Conservation (phyloP, 371 early-diverging fungal genomes). For the Haplosporangium sp. region DNA sequence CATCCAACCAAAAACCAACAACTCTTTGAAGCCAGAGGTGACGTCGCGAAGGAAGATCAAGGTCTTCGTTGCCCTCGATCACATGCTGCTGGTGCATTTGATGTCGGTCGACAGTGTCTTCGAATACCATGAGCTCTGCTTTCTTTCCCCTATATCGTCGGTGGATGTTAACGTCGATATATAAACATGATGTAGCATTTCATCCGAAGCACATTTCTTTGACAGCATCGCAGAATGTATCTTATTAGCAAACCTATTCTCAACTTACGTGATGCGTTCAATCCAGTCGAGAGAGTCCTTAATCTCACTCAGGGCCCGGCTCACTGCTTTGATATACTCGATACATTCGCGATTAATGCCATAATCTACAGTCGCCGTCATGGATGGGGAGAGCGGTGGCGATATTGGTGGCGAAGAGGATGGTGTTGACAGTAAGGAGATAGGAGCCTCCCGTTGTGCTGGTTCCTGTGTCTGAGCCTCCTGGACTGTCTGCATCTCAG, state of each 20-base stretch:
- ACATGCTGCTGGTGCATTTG: background rate
- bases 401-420: background rate
- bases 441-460: too few species aligned
- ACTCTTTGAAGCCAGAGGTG: constrained; percentile 29
- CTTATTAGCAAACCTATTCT: background rate
- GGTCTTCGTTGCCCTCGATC: background rate
- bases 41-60: constrained; percentile 11
- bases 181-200: too few species aligned
- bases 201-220: too few species aligned
- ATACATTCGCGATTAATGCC: constrained; percentile 7
- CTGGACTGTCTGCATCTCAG: too few species aligned
- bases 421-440: background rate
- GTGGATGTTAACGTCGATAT: too few species aligned
- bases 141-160: constrained; percentile 16
- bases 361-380: background rate
- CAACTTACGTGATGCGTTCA: constrained; percentile 24
- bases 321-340: constrained; percentile 22
- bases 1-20: constrained; percentile 32
- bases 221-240: background rate
- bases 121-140: constrained; percentile 18
- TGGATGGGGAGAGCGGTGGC: background rate
- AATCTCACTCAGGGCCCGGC: constrained; percentile 31
- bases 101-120: constrained; percentile 3
- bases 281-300: constrained; percentile 40
- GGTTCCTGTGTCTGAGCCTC: too few species aligned